phyloP scores from a whole-genome alignment of 768 basidiomycete genomes.

The Sistotremastrum suecicum region DNA sequence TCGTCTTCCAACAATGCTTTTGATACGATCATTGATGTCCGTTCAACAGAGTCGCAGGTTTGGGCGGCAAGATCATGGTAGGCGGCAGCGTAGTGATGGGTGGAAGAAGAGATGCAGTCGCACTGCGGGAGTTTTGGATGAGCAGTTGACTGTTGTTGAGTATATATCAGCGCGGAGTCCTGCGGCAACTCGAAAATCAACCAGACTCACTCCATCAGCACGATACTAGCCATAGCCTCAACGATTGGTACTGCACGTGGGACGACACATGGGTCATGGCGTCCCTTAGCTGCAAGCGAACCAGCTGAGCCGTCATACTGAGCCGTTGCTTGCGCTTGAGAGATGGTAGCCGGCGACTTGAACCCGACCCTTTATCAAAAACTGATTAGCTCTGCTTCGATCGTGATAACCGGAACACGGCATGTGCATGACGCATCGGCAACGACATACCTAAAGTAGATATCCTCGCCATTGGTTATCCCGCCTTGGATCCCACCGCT shows the following conservation, averaged over 20 bases:
- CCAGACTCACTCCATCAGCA: slow-evolving; percentile 67
- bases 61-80: slow-evolving; percentile 68
- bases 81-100: slow-evolving; percentile 79
- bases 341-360: slow-evolving; percentile 98
- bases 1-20: too few relatives aligned
- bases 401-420: not conserved
- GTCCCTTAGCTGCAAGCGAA: slow-evolving; percentile 75
- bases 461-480: slow-evolving; percentile 92
- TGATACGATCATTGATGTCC: not conserved
- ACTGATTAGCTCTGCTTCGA: not conserved
- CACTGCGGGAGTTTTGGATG: slow-evolving; percentile 72
- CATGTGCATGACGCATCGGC: not conserved
- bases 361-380: slow-evolving; percentile 60
- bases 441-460: slow-evolving; percentile 78
- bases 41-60: not conserved
- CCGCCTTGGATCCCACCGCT: slow-evolving; percentile 97
- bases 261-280: slow-evolving; percentile 96
- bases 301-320: slow-evolving; percentile 90
- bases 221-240: slow-evolving; percentile 92
- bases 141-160: slow-evolving; percentile 42
- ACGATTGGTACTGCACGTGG: slow-evolving; percentile 96
- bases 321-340: slow-evolving; percentile 78
- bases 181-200: not conserved
- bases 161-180: slow-evolving; percentile 3
- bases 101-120: slow-evolving; percentile 67